Evolutionary conservation across 2,329 filamentous ascomycete species (phyloP).

Genomic region (Microascus cirrosus): DNA sequence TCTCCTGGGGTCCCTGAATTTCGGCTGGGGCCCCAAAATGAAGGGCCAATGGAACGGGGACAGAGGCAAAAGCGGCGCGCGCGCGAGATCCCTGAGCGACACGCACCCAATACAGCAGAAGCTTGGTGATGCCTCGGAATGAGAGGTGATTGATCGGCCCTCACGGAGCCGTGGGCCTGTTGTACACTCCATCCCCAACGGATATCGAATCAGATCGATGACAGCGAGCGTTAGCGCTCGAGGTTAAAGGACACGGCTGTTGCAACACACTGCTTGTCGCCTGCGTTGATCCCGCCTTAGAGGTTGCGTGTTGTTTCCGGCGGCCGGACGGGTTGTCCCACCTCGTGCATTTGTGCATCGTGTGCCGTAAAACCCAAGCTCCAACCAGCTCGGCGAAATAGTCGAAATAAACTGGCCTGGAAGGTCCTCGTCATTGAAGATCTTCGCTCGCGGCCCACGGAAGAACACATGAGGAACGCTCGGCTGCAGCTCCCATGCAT

Average conservation of each 20-base stretch:
- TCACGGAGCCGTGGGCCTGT: neutral
- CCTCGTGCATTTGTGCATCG: no score
- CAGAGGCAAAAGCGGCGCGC: neutral
- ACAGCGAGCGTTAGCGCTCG: neutral
- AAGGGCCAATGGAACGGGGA: neutral
- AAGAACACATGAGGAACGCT: neutral
- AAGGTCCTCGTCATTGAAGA: neutral
- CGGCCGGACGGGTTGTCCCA: no score
- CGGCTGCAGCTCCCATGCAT: neutral
- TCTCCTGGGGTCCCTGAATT: neutral
- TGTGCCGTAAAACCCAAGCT: no score
- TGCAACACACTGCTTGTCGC: neutral
- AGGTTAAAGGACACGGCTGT: neutral
- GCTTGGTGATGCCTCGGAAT: neutral
- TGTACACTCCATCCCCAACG: neutral
- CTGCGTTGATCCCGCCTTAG: neutral
- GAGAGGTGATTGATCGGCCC: neutral
- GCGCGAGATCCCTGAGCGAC: neutral
- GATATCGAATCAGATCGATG: neutral
- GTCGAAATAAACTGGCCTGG: neutral
- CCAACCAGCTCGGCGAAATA: no score
- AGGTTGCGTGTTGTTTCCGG: neutral
- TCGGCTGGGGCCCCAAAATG: neutral
- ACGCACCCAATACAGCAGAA: neutral
- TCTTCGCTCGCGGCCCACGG: neutral